Conservation (phyloP, 2,329 filamentous ascomycete species). For the Volutella citrinella region DNA sequence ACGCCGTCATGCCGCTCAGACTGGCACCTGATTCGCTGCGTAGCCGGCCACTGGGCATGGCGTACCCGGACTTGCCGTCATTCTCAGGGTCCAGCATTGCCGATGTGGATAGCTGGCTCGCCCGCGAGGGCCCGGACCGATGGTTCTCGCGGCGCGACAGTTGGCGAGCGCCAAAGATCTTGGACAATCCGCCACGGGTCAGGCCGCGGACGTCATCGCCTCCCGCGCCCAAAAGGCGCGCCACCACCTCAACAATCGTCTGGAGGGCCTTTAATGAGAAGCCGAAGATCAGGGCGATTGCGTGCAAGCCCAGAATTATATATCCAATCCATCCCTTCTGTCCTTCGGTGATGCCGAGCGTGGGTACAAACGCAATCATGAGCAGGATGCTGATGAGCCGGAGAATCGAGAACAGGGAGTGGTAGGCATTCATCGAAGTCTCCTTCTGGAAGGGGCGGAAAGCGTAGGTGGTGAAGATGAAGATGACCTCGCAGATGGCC, state of each 20-base stretch:
- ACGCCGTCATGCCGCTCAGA: constrained; percentile 46
- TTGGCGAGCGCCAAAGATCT: constrained; percentile 89
- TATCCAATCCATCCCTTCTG: constrained; percentile 95
- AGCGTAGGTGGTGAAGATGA: constrained; percentile 80
- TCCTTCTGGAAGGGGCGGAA: constrained; percentile 87
- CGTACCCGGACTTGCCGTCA: constrained; percentile 59
- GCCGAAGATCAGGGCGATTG: constrained; percentile 78
- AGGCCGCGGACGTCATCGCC: constrained; percentile 68
- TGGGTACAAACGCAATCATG: constrained; percentile 81
- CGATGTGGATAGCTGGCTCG: constrained; percentile 78
- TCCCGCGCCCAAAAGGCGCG: constrained; percentile 78
- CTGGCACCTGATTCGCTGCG: constrained; percentile 62
- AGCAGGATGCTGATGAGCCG: constrained; percentile 74
- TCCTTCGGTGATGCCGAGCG: constrained; percentile 72
- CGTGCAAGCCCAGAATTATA: constrained; percentile 82
- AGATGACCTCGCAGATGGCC: constrained; percentile 90
- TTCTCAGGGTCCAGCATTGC: constrained; percentile 74
- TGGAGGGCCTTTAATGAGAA: constrained; percentile 92
- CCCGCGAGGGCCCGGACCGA: constrained; percentile 62
- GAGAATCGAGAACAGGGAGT: constrained; percentile 76
- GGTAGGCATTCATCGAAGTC: constrained; percentile 97
- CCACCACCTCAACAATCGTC: constrained; percentile 84
- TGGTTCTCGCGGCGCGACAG: constrained; percentile 70
- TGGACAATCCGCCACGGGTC: constrained; percentile 78
- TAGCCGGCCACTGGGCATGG: constrained; percentile 50